Percentiles rank a stretch among this genome's conserved stretches.
phyloP scores from a whole-genome alignment of 176 grass and related monocot genomes.

The Poa annua region DNA sequence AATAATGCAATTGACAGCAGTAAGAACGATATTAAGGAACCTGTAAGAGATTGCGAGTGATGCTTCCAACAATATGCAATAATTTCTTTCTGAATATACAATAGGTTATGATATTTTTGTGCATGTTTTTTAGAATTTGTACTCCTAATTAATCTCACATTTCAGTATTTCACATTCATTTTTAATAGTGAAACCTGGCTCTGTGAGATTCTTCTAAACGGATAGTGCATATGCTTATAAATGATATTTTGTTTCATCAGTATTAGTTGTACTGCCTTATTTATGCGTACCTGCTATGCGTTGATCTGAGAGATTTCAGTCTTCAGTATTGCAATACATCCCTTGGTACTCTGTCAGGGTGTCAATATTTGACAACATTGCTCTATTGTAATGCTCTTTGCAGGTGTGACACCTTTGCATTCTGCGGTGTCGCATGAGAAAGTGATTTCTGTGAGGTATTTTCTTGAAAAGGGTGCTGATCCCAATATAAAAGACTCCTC shows the following conservation, averaged over 20 bases:
- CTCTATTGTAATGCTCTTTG: conserved; percentile 22
- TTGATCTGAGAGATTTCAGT: not conserved
- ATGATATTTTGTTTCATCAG: not conserved
- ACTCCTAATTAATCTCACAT: not conserved
- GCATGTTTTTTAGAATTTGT: not conserved
- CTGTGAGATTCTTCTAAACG: too few relatives aligned
- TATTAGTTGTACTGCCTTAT: not conserved
- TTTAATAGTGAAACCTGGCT: too few relatives aligned
- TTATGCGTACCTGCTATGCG: not conserved
- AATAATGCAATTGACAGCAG: not conserved
- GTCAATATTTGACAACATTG: conserved; percentile 11
- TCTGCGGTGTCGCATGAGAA: conserved; percentile 17
- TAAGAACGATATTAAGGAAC: not conserved
- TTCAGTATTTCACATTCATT: not conserved
- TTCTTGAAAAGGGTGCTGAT: conserved; percentile 52
- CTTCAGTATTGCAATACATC: not conserved
- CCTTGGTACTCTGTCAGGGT: not conserved
- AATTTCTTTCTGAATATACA: not conserved
- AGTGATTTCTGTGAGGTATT: conserved; percentile 34
- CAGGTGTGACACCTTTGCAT: conserved; percentile 44
- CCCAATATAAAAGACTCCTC: conserved; percentile 32
- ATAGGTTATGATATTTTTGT: not conserved
- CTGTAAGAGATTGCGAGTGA: not conserved
- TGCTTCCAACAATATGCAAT: not conserved
- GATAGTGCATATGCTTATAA: not conserved